Conservation (phyloP, 116 monocot genomes). For the Papilionanthe hybrid region DNA sequence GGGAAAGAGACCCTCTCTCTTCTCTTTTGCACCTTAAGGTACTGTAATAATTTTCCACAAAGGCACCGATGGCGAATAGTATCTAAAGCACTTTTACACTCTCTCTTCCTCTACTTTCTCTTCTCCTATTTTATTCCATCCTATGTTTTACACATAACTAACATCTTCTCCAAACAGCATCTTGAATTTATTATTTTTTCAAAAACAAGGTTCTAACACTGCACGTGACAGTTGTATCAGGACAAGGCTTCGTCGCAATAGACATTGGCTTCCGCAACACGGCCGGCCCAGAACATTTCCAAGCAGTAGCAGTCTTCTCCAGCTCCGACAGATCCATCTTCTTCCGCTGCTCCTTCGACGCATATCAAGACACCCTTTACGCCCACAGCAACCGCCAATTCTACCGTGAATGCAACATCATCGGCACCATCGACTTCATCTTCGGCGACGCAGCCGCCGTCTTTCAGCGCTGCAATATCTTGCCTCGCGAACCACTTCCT, state of each 20-base stretch:
- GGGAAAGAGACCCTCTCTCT: too few species aligned
- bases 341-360: constrained; percentile 47
- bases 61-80: too few species aligned
- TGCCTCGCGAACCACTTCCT: constrained; percentile 2
- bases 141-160: too few species aligned
- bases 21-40: too few species aligned
- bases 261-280: constrained; percentile 69
- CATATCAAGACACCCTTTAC: constrained; percentile 89
- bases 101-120: too few species aligned
- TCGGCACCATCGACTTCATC: constrained; percentile 60
- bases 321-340: constrained; percentile 57
- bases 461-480: constrained; percentile 36
- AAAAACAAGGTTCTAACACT: too few species aligned
- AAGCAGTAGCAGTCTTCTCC: constrained; percentile 71
- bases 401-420: constrained; percentile 36
- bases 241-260: constrained; percentile 61
- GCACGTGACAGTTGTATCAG: constrained; percentile 59
- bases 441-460: constrained; percentile 61
- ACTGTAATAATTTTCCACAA: too few species aligned
- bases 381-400: constrained; percentile 53
- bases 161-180: too few species aligned
- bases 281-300: constrained; percentile 67
- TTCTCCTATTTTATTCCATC: too few species aligned
- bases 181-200: too few species aligned
- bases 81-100: too few species aligned